Evolutionary conservation across 192 early-diverging fungal genomes (phyloP), one percentile per base, ranked within the genome.

Genomic region (Phycomyces blakesleeanus): DNA sequence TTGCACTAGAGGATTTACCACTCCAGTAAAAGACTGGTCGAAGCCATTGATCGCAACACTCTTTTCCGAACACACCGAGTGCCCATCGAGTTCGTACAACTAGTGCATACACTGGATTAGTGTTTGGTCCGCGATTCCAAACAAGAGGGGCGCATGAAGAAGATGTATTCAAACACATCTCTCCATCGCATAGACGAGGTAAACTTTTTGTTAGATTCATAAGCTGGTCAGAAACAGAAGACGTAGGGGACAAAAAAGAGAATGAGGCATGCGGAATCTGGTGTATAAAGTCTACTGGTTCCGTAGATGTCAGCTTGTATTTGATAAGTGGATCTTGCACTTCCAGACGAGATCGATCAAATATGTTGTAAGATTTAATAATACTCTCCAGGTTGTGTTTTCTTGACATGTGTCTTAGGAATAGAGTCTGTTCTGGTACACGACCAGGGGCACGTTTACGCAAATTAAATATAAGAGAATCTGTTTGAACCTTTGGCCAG

Each of bases 51-150:
- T 57, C 24, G n/a, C 63, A 64, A 16, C 70, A 70, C 3, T 40
- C 57, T 3, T 24, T 18, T 0, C 83, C 83, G 65, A 85, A 83
- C 52, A 59, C 66, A 15, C 50, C 54, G 16, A 62, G 60, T 11
- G 81, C 81, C 71, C 80, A 85, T 8, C 67, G 66, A n/a, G 81
- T 82, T 1, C 81, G 72, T 7, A 81, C 79, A 0, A 85, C 77
- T 0, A 85, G 63, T 9, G 79, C 81, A 75, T 85, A 85, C 0
- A 82, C 83, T 0, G 83, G 83, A 39, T 80, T 80, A 11, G 81
- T 85, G 57, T 82, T 82, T 15, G 83, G 83, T 5, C 83, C 83
- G 39, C 83, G 71, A 52, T 85, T 74, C 83, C 83, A 85, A 5
- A 76, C 44, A 9, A 82, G 56, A 3, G 83, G 81, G 15, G 62